Evolutionary conservation across 225 moss, liverwort and hornwort genomes (phyloP).

Genomic region (Pseudisothecium myosuroides): DNA sequence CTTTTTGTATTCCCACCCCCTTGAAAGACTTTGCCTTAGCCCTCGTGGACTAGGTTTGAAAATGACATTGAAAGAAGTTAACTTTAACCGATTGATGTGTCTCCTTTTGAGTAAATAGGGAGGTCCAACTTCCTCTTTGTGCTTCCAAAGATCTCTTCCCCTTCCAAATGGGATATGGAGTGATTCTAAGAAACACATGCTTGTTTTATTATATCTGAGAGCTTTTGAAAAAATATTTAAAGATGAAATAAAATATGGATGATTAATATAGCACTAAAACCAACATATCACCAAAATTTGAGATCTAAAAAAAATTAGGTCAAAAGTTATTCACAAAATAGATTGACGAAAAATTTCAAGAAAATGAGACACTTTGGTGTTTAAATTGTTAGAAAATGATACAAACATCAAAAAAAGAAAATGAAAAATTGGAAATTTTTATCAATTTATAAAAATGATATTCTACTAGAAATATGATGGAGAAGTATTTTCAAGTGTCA

Average conservation of each 20-base stretch:
- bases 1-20: neutral
- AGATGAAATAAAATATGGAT: neutral
- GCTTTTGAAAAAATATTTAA: neutral
- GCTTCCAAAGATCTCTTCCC: neutral
- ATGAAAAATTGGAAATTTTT: too few species aligned
- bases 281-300: too few species aligned
- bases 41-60: neutral
- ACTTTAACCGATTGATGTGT: fast-evolving
- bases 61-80: neutral
- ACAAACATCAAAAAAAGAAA: too few species aligned
- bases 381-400: too few species aligned
- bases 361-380: too few species aligned
- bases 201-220: neutral
- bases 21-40: neutral
- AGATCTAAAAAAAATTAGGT: too few species aligned
- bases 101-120: neutral
- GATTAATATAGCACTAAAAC: too few species aligned
- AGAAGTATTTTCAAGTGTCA: too few species aligned
- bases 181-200: neutral
- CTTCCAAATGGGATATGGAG: neutral
- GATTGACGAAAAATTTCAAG: too few species aligned
- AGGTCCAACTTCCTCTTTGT: neutral
- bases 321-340: too few species aligned
- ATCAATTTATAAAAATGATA: too few species aligned
- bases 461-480: too few species aligned